phyloP scores from a whole-genome alignment of 176 grass and related monocot species.

The Rhipidocladum racemiflorum region DNA sequence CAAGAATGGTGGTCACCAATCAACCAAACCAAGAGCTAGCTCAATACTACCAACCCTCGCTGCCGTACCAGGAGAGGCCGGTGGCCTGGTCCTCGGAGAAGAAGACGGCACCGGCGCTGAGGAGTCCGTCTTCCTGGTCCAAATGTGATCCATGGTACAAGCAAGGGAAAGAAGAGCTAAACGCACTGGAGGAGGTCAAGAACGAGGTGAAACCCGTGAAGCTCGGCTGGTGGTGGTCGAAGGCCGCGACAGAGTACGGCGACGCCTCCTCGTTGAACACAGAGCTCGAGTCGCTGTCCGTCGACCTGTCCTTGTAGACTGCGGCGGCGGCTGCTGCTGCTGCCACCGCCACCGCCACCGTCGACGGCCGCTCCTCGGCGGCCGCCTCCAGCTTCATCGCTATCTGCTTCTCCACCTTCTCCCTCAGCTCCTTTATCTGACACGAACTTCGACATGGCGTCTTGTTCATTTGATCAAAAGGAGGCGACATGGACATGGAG shows the following conservation, averaged over 20 bases:
- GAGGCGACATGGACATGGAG: too few relatives aligned
- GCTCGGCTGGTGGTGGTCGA: conserved; percentile 15
- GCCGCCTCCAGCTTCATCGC: conserved; percentile 23
- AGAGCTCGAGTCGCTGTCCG: conserved; percentile 54
- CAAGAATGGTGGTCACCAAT: conserved; percentile 8
- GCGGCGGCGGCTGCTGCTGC: not conserved
- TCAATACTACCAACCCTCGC: conserved; percentile 30
- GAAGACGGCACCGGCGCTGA: conserved; percentile 2
- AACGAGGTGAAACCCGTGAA: conserved; percentile 41
- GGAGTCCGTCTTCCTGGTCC: conserved; percentile 28
- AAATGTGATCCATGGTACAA: conserved; percentile 22
- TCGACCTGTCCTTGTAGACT: conserved; percentile 26
- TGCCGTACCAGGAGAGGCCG: conserved; percentile 44
- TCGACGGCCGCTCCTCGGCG: not conserved
- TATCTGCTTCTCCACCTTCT: conserved; percentile 27
- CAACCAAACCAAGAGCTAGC: not conserved
- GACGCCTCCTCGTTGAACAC: conserved; percentile 57
- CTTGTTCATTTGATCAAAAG: not conserved
- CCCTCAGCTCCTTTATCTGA: conserved; percentile 37
- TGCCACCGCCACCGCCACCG: not conserved
- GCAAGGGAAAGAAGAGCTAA: conserved; percentile 33
- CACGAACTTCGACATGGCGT: not conserved
- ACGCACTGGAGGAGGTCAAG: conserved; percentile 19
- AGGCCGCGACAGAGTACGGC: conserved; percentile 28
- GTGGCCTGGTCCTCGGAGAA: conserved; percentile 31